Base-by-base conservation (phyloP, 164 flowering plant genomes). In the Tetrastigma voinierianum region DNA sequence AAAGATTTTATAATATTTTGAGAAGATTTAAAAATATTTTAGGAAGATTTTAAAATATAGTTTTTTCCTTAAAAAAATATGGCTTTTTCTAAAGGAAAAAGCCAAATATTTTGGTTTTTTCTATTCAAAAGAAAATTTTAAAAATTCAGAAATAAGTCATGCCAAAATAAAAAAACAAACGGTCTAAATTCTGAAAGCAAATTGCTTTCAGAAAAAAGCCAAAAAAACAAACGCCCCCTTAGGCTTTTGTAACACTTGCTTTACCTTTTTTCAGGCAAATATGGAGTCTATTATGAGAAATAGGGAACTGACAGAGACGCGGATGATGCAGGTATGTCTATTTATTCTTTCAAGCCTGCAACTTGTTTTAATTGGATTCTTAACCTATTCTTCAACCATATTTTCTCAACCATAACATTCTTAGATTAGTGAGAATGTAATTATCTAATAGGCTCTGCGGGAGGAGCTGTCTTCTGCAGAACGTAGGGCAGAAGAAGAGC, bases 401-500 rank as follows among this genome's bases (percentile, higher is more conserved):
- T 23, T 61, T 43, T 58, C 25, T 61, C 17, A 14, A 62, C 15
- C 56, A 53, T 62, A 2, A 75, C 17, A 43, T 59, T 52, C 46
- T 53, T 14, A 58, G 47, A 43, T 58, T 59, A 18, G 43, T 65
- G 23, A 52, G 46, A 9, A n/a, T 54, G n/a, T 62, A 24, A 45
- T 59, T 53, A 44, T 54, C 71, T 68, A 11, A 51, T 75, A 96
- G 99, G 99, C 99, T 61, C 61, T 96, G 55, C 79, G 95, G 55
- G 99, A 96, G 81, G 99, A 96, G 86, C 79, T 96, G 68, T 78
- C 94, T 54, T 81, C 95, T 76, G 88, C 77, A 40, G 99, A 90
- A 76, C 83, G 97, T 61, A 84, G 93, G 72, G 90, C 93, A 53
- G 98, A 93, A 73, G 97, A 90, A 76, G 99, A 96, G 81, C 97